Base-by-base conservation (phyloP, 306 rosid species). In the Pterocarpus santalinus region DNA sequence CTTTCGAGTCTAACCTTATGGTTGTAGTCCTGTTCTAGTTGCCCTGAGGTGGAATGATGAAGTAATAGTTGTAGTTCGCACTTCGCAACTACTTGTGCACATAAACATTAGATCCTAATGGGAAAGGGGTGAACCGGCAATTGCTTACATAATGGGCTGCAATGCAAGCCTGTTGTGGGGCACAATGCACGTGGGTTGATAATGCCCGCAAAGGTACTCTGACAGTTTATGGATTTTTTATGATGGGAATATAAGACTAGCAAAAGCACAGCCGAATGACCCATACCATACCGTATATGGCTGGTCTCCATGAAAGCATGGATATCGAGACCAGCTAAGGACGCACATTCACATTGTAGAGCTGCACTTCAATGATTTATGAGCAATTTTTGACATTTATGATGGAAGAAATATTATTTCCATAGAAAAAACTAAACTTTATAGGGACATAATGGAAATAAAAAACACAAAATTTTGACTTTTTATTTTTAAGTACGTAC, bases 231-330 rank as follows among this genome's bases (percentile, higher is more conserved):
- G 55, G 56, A 60, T 49, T 72, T 41, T 57, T 73, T 44, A 74
- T 84, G 81, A 83, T 47, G 60, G 41, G 52, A 58, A 83, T 51
- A 65, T 65, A 7, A 65, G 86, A 83, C 83, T 75, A 44, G 1
- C 8, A 56, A 73, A 64, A 30, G 36, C 35, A 55, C 68, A 15
- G 8, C 36, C 17, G 38, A 64, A 64, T 64, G 7, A 63, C 34
- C 47, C 71, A 46, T 46, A 22, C 52, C 38, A 47, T 35, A 36
- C 7, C 7, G 7, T 39, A 39, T 39, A 22, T 22, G 28, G 28
- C 28, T 22, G 28, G 0, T 22, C 28, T 22, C 28, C 28, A 22
- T 22, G 28, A 22, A 22, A 22, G 28, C 28, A 22, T 22, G 28
- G 28, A 22, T 22, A 22, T 22, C 28, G 28, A 22, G 28, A 22